Conservation (phyloP, 768 basidiomycete species). For the Leucosporidium creatinivorum region DNA sequence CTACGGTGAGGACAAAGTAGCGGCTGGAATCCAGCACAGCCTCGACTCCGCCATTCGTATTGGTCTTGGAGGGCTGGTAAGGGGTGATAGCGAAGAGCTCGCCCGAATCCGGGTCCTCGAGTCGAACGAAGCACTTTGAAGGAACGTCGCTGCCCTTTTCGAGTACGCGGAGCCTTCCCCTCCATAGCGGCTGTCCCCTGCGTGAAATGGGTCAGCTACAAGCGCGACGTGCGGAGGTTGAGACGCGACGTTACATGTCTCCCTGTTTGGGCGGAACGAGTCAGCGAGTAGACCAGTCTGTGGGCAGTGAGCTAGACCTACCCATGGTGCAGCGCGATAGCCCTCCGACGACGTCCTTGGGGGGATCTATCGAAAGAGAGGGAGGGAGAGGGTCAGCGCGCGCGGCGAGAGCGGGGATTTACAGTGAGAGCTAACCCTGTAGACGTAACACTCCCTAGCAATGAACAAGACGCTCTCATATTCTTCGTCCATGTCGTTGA, state of each 20-base stretch:
- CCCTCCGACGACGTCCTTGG: slow-evolving; percentile 33
- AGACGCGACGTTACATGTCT: background rate
- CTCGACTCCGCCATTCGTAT: slow-evolving; percentile 31
- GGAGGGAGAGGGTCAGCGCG: background rate
- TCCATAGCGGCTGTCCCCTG: slow-evolving; percentile 36
- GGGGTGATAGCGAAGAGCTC: slow-evolving; percentile 35
- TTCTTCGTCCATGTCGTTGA: slow-evolving; percentile 22
- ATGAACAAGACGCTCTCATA: slow-evolving; percentile 28
- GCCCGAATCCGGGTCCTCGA: slow-evolving; percentile 35
- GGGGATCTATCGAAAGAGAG: slow-evolving; percentile 25
- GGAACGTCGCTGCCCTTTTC: slow-evolving; percentile 27
- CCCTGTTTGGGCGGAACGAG: background rate
- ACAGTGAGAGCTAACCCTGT: background rate
- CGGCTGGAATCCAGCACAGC: slow-evolving; percentile 29
- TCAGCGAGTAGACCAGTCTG: background rate
- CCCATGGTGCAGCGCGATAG: slow-evolving; percentile 34
- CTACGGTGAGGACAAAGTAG: slow-evolving; percentile 37
- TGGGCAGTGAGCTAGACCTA: background rate
- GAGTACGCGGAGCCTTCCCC: slow-evolving; percentile 31
- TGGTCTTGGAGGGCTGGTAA: slow-evolving; percentile 26
- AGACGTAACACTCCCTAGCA: slow-evolving; percentile 30
- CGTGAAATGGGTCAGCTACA: too few relatives aligned
- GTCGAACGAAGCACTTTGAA: slow-evolving; percentile 22
- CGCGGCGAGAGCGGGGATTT: too few relatives aligned
- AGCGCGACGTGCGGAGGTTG: background rate